Evolutionary conservation across 805 yeast species (phyloP).

Genomic region (Ogataea allantospora): DNA sequence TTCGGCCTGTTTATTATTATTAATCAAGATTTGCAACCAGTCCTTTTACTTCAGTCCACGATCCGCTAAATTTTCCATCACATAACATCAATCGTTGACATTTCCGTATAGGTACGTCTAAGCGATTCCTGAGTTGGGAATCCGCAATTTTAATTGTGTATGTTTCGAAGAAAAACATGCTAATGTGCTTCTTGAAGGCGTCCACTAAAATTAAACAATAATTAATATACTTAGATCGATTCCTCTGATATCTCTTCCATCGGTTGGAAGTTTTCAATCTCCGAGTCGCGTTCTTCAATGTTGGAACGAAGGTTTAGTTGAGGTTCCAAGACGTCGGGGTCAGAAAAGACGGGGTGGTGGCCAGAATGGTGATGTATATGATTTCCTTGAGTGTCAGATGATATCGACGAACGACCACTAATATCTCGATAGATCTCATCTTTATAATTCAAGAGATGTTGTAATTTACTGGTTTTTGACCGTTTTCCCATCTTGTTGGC

Average conservation of each 20-base stretch:
- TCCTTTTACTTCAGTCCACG: no score
- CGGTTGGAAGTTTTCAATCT: constrained; percentile 8
- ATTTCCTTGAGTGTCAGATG: background rate
- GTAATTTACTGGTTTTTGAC: constrained; percentile 1
- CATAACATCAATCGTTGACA: no score
- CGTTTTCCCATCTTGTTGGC: constrained; percentile 60
- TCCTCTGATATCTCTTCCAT: constrained; percentile 13
- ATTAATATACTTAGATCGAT: no score
- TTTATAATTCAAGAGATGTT: constrained; percentile 12
- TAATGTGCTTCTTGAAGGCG: no score
- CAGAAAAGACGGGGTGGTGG: constrained; percentile 16
- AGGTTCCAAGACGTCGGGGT: constrained; percentile 27
- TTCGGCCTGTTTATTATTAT: no score
- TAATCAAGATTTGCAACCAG: no score
- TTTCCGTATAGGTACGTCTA: no score
- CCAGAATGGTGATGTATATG: background rate
- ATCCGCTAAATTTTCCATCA: no score
- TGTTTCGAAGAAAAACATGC: no score
- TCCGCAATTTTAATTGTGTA: no score
- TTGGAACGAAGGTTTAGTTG: background rate
- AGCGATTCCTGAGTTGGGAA: no score
- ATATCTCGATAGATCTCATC: constrained; percentile 1
- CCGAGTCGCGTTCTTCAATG: constrained; percentile 5
- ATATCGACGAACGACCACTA: background rate
- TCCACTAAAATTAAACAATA: no score